Conservation (phyloP, 345 rosid species). For the Acer negundo region DNA sequence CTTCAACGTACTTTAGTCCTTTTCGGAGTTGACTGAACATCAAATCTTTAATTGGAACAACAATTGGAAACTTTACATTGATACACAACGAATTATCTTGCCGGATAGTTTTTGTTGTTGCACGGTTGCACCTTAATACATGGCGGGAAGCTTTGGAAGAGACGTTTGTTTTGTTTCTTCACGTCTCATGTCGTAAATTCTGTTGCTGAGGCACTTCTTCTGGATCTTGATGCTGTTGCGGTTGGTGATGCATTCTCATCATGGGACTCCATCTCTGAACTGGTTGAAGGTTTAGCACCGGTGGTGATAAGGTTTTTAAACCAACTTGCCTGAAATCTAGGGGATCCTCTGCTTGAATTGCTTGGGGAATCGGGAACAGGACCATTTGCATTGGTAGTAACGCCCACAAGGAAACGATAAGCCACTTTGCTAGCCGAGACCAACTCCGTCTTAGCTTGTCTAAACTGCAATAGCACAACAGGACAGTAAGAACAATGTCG, state of each 20-base stretch:
- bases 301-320: slow-evolving; percentile 66
- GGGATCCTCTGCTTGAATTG: slow-evolving; percentile 59
- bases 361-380: slow-evolving; percentile 47
- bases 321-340: slow-evolving; percentile 75
- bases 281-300: slow-evolving; percentile 68
- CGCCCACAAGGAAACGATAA: slow-evolving; percentile 76
- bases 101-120: background rate
- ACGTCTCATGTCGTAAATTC: slow-evolving; percentile 18
- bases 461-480: slow-evolving; percentile 57
- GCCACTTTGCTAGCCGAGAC: slow-evolving; percentile 97
- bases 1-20: slow-evolving; percentile 1
- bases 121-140: slow-evolving; percentile 8
- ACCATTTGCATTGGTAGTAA: slow-evolving; percentile 42
- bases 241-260: slow-evolving; percentile 37
- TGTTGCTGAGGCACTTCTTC: slow-evolving; percentile 14
- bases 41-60: slow-evolving; percentile 18
- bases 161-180: background rate
- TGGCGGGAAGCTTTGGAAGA: background rate
- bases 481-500: background rate
- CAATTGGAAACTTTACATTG: slow-evolving; percentile 30
- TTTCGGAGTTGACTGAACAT: background rate
- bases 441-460: slow-evolving; percentile 94
- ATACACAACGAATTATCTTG: slow-evolving; percentile 33
- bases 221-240: slow-evolving; percentile 24
- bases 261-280: slow-evolving; percentile 39